phyloP scores from a whole-genome alignment of 805 yeast genomes.

The Schwanniomyces pseudopolymorphus region DNA sequence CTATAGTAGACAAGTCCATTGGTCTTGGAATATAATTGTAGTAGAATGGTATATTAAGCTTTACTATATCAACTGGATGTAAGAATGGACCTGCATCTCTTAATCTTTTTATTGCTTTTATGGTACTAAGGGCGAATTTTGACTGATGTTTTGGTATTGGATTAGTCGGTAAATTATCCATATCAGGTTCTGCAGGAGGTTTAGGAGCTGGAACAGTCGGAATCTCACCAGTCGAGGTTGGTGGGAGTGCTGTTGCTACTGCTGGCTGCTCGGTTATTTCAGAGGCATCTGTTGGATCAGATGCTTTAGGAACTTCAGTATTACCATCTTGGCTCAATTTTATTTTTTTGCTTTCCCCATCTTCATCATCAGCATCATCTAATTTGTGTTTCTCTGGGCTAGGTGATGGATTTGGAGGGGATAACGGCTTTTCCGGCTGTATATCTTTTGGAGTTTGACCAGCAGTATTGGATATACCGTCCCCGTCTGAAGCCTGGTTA shows the following conservation, averaged over 20 bases:
- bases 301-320: not conserved
- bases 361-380: slow-evolving; percentile 23
- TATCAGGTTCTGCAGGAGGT: slow-evolving; percentile 72
- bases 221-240: slow-evolving; percentile 15
- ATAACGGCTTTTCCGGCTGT: slow-evolving; percentile 37
- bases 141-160: slow-evolving; percentile 84
- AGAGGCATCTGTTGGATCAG: not conserved
- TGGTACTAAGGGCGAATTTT: slow-evolving; percentile 71
- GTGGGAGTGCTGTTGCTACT: slow-evolving; percentile 5
- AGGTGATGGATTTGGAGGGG: slow-evolving; percentile 48
- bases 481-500: slow-evolving; percentile 11
- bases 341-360: slow-evolving; percentile 12
- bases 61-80: slow-evolving; percentile 85
- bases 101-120: slow-evolving; percentile 84
- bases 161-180: slow-evolving; percentile 60
- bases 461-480: slow-evolving; percentile 18
- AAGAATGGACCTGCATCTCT: slow-evolving; percentile 92
- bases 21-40: slow-evolving; percentile 81
- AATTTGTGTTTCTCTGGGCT: slow-evolving; percentile 35
- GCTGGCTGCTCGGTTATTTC: not conserved
- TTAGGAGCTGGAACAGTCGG: slow-evolving; percentile 60
- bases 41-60: slow-evolving; percentile 87
- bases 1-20: slow-evolving; percentile 92
- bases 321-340: slow-evolving; percentile 5
- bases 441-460: slow-evolving; percentile 2